These are phyloP conservation scores for Saccharomyces mikatae DNA, from an alignment of 805 yeast genomes.

Conservation along the genomic window DNA sequence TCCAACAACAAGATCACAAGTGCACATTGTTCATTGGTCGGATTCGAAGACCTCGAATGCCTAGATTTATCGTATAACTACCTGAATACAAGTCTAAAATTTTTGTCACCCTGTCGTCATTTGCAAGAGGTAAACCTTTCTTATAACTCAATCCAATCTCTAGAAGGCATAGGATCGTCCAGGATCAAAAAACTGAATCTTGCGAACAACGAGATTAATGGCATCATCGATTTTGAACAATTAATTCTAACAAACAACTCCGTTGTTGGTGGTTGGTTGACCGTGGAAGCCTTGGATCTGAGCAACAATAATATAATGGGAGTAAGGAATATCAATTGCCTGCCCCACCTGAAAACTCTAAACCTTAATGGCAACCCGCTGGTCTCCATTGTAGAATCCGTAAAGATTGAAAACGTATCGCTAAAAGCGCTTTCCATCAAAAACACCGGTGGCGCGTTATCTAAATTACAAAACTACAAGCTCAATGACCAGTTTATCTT, in stretches of 20 bases:
- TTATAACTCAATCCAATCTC: slow-evolving; percentile 13
- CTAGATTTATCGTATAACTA: slow-evolving; percentile 10
- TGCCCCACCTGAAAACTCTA: slow-evolving; percentile 14
- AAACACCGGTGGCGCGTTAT: neutral
- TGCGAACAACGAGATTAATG: slow-evolving; percentile 17
- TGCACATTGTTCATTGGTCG: slow-evolving; percentile 11
- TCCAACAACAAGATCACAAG: slow-evolving; percentile 15
- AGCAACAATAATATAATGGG: slow-evolving; percentile 17
- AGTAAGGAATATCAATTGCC: slow-evolving; percentile 15
- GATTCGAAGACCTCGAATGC: slow-evolving; percentile 15
- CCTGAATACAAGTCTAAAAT: slow-evolving; percentile 8
- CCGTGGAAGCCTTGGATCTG: slow-evolving; percentile 19
- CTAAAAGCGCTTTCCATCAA: neutral
- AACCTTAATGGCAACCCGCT: slow-evolving; percentile 21
- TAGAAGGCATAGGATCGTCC: slow-evolving; percentile 16
- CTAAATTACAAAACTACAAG: neutral
- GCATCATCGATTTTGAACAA: slow-evolving; percentile 21
- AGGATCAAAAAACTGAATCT: slow-evolving; percentile 14
- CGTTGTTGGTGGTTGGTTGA: slow-evolving; percentile 13
- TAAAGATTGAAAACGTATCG: neutral
- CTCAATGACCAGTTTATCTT: neutral
- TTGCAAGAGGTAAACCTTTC: slow-evolving; percentile 19
- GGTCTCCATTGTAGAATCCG: slow-evolving; percentile 6
- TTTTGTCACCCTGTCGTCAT: slow-evolving; percentile 11
- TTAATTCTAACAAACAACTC: slow-evolving; percentile 8